Conservation (phyloP, 805 yeast genomes). For the Candida wancherniae region DNA sequence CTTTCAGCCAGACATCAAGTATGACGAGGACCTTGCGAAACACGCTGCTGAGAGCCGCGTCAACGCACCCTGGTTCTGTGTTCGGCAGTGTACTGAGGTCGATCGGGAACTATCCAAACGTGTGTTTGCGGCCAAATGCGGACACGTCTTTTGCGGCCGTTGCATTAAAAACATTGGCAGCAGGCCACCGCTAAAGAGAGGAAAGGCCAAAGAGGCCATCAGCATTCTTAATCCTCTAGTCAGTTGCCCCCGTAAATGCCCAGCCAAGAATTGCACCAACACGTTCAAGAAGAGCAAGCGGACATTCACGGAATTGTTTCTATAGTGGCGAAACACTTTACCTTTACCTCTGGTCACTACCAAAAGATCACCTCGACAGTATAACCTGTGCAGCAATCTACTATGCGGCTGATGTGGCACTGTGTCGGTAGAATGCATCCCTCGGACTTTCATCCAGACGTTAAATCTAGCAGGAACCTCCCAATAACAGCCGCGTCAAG, state of each 20-base stretch:
- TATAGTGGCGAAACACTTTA: conserved; percentile 5
- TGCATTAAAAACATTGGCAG: conserved; percentile 67
- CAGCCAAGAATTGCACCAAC: conserved; percentile 46
- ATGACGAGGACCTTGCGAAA: conserved; percentile 23
- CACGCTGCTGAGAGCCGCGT: conserved; percentile 26
- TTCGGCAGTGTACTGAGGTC: conserved; percentile 41
- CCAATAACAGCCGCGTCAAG: no score
- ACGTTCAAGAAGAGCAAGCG: conserved; percentile 41
- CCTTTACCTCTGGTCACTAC: no score
- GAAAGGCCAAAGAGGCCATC: conserved; percentile 12
- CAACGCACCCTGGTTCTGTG: conserved; percentile 66
- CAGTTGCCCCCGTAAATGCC: conserved; percentile 57
- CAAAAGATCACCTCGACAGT: no score
- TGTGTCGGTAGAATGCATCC: no score
- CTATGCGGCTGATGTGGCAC: no score
- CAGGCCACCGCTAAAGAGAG: conserved; percentile 26
- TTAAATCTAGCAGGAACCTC: no score
- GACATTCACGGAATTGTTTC: conserved; percentile 50
- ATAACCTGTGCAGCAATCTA: no score
- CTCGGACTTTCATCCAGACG: no score
- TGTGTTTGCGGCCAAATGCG: conserved; percentile 64
- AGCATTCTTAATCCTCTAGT: conserved; percentile 31
- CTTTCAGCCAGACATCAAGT: conserved; percentile 33
- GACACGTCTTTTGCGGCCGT: conserved; percentile 83
- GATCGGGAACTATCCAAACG: conserved; percentile 63